phyloP scores from a whole-genome alignment of 2,329 filamentous ascomycete genomes.

The Alternaria triticina region DNA sequence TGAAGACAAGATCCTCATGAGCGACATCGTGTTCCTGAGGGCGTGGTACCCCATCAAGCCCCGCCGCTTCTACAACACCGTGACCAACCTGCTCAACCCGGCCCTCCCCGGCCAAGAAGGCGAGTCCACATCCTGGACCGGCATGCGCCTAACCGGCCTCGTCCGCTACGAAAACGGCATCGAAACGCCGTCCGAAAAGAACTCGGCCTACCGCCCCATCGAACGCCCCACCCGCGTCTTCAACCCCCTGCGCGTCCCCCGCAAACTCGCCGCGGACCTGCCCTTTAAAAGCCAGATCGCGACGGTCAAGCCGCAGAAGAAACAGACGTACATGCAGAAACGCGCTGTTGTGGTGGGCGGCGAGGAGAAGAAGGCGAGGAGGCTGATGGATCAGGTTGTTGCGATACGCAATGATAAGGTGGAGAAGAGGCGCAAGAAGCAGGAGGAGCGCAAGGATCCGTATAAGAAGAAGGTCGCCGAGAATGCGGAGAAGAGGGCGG shows the following conservation, averaged over 20 bases:
- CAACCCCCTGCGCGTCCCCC: slow-evolving; percentile 73
- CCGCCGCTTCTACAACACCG: slow-evolving; percentile 95
- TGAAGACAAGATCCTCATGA: slow-evolving; percentile 97
- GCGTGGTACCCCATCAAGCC: slow-evolving; percentile 98
- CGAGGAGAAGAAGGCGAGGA: slow-evolving; percentile 87
- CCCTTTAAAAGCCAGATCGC: slow-evolving; percentile 93
- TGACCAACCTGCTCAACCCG: slow-evolving; percentile 83
- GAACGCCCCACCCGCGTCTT: slow-evolving; percentile 59
- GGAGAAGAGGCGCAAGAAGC: slow-evolving; percentile 80
- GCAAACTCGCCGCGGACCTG: slow-evolving; percentile 79
- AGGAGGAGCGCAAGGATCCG: slow-evolving; percentile 82
- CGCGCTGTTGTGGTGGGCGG: slow-evolving; percentile 83
- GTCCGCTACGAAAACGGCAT: slow-evolving; percentile 79
- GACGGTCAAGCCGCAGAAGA: slow-evolving; percentile 78
- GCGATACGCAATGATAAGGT: slow-evolving; percentile 90
- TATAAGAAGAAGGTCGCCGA: slow-evolving; percentile 85
- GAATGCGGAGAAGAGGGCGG: slow-evolving; percentile 82
- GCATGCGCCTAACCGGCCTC: slow-evolving; percentile 93
- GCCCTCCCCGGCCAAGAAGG: slow-evolving; percentile 40
- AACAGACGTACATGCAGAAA: slow-evolving; percentile 91
- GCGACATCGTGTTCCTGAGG: slow-evolving; percentile 92
- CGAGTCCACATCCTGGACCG: slow-evolving; percentile 69
- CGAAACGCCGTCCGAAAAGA: slow-evolving; percentile 77
- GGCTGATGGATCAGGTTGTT: slow-evolving; percentile 90
- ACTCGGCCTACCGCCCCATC: slow-evolving; percentile 80